phyloP scores from a whole-genome alignment of 1,284 basidiomycete species.

The Ustilago xerochloae region DNA sequence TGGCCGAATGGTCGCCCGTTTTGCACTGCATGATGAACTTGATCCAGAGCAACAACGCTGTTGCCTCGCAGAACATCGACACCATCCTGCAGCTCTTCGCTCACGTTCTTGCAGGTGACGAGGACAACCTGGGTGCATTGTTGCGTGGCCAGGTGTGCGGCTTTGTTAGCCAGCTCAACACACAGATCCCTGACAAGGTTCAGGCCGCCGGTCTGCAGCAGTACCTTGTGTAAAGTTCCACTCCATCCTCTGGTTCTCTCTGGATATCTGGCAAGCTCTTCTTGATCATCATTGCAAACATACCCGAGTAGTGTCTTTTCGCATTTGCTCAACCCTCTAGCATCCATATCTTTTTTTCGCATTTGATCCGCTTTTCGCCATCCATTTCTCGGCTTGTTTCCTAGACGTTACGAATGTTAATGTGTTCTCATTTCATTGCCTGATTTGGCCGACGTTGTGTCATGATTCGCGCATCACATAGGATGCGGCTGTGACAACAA shows the following conservation, averaged over 20 bases:
- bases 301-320: conserved; percentile 51
- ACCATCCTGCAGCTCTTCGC: conserved; percentile 84
- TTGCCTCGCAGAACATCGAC: conserved; percentile 80
- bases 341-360: conserved; percentile 18
- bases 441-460: neutral
- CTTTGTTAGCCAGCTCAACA: conserved; percentile 80
- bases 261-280: neutral
- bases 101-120: conserved; percentile 76
- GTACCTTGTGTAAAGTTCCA: conserved; percentile 66
- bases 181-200: conserved; percentile 79
- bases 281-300: conserved; percentile 28
- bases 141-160: conserved; percentile 71
- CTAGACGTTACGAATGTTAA: conserved; percentile 38
- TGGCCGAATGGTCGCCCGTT: conserved; percentile 76
- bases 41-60: conserved; percentile 79
- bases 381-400: conserved; percentile 1
- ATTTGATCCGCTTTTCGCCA: neutral
- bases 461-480: neutral
- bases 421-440: conserved; percentile 1
- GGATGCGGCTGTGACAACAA: neutral
- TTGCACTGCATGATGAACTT: conserved; percentile 90
- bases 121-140: conserved; percentile 61
- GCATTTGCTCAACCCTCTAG: conserved; percentile 43
- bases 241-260: neutral
- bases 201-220: conserved; percentile 77